These are phyloP conservation scores for Xerocomellus chrysenteron DNA, from an alignment of 768 basidiomycete species.

Conservation along the genomic window DNA sequence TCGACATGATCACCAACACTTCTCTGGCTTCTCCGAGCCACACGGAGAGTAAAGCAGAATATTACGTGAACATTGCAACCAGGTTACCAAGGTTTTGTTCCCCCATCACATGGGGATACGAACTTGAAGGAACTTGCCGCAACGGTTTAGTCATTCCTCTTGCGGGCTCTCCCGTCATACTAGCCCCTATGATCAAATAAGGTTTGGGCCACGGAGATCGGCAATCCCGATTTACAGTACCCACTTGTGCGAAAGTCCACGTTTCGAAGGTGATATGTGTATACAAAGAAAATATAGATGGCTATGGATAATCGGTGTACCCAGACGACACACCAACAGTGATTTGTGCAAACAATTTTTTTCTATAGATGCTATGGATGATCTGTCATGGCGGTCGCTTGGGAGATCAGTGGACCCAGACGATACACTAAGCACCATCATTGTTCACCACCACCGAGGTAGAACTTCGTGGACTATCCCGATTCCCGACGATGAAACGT, in stretches of 20 bases:
- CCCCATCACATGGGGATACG: neutral
- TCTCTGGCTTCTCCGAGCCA: neutral
- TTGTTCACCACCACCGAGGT: neutral
- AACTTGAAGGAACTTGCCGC: neutral
- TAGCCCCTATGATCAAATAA: neutral
- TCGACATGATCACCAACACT: neutral
- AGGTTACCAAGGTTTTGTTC: neutral
- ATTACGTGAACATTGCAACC: neutral
- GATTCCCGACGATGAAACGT: neutral
- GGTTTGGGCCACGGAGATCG: neutral
- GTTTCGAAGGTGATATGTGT: too few species aligned
- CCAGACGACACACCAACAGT: too few species aligned
- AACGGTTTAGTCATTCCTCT: neutral
- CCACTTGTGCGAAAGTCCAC: too few species aligned
- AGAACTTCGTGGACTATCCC: neutral
- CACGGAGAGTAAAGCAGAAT: neutral
- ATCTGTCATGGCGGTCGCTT: too few species aligned
- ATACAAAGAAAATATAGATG: too few species aligned
- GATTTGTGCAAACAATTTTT: too few species aligned
- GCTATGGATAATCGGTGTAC: too few species aligned
- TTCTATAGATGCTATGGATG: too few species aligned
- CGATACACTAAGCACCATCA: neutral
- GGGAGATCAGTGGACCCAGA: too few species aligned
- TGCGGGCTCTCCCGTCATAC: neutral
- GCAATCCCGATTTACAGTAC: neutral